Percentiles rank a stretch among this genome's conserved stretches.
Evolutionary conservation across 148 eudicot species (phyloP).

Genomic region (Rhododendron henanense): DNA sequence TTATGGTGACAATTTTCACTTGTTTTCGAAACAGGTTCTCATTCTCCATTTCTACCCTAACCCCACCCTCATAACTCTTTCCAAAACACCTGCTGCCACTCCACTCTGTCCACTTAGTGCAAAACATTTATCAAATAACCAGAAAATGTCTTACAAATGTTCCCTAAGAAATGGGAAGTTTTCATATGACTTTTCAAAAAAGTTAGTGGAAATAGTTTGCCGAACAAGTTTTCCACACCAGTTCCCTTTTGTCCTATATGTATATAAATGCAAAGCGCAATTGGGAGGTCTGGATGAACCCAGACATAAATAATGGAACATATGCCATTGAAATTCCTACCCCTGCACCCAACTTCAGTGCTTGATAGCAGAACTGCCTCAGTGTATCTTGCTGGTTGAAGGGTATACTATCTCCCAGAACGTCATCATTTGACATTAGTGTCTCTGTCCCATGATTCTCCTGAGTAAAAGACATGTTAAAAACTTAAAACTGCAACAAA

Average conservation of each 20-base stretch:
- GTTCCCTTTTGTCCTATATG: background rate
- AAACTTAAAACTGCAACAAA: background rate
- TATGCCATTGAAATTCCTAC: slow-evolving; percentile 25
- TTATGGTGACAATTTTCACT: background rate
- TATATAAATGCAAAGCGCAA: background rate
- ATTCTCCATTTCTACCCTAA: background rate
- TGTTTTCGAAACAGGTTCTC: background rate
- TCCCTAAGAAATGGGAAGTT: background rate
- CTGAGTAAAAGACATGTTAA: slow-evolving; percentile 37
- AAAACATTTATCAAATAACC: background rate
- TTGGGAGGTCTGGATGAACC: background rate
- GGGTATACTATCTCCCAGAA: slow-evolving; percentile 87
- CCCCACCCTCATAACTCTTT: background rate
- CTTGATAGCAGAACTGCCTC: slow-evolving; percentile 66
- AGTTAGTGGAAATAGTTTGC: background rate
- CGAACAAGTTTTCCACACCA: background rate
- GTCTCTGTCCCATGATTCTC: slow-evolving; percentile 48
- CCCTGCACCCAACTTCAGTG: slow-evolving; percentile 51
- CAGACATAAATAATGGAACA: background rate
- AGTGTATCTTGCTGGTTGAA: slow-evolving; percentile 60
- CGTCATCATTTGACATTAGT: slow-evolving; percentile 79
- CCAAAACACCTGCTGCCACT: background rate
- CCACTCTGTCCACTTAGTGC: background rate
- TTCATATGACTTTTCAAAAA: background rate
- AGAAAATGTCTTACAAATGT: background rate